phyloP scores from a whole-genome alignment of 495 filamentous ascomycete species.

The Aspergillus cavernicola region DNA sequence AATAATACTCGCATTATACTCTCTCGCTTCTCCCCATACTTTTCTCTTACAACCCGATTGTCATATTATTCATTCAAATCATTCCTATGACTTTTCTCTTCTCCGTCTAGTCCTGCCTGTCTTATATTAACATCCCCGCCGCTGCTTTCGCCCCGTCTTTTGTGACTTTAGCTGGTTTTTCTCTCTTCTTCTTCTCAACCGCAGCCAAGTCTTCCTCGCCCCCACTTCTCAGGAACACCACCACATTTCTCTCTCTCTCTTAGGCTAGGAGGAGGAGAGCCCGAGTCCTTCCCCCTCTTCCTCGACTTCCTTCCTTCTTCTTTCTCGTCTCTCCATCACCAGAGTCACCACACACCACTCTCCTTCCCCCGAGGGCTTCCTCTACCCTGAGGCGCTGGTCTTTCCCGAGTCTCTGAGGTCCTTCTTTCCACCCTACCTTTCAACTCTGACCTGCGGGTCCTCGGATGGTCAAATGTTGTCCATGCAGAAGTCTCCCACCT shows the following conservation, averaged over 20 bases:
- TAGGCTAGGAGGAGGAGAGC: no score
- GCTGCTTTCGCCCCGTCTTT: neutral
- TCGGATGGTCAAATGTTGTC: conserved; percentile 41
- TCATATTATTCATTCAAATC: conserved; percentile 14
- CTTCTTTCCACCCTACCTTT: neutral
- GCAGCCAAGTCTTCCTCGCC: conserved; percentile 14
- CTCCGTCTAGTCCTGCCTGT: neutral
- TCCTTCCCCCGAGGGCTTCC: no score
- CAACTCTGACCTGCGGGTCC: neutral
- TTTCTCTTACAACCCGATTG: conserved; percentile 3
- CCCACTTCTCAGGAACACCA: conserved; percentile 15
- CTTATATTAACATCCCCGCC: neutral
- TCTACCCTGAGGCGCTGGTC: no score
- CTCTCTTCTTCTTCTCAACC: conserved; percentile 3
- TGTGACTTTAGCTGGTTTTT: neutral
- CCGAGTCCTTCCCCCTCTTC: neutral
- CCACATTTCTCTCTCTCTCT: neutral
- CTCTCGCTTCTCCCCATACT: neutral
- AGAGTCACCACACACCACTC: no score
- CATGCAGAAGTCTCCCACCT: conserved; percentile 36
- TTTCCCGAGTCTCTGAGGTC: no score
- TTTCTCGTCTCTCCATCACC: neutral
- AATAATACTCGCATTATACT: conserved; percentile 1
- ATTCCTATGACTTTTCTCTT: conserved; percentile 7
- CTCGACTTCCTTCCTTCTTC: neutral